Evolutionary conservation across 2,329 filamentous ascomycete genomes (phyloP).

Genomic region (Lachnellula willkommii): DNA sequence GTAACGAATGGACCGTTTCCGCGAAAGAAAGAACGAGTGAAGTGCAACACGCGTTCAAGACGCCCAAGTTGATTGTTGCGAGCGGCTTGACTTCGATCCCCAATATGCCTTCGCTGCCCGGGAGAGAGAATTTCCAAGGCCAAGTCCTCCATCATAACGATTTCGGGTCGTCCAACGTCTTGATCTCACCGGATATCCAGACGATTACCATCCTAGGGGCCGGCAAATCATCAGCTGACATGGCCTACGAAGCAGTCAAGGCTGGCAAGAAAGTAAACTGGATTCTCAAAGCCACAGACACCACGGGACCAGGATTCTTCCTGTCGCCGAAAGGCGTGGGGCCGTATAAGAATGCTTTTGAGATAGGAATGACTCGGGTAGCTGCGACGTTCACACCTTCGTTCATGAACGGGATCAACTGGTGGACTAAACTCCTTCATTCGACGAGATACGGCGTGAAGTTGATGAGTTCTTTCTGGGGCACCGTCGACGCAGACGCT

Average conservation of each 20-base stretch:
- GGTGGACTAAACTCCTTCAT: slow-evolving; percentile 14
- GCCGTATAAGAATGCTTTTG: slow-evolving; percentile 27
- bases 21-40: neutral
- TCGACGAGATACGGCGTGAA: slow-evolving; percentile 15
- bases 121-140: slow-evolving; percentile 26
- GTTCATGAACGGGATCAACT: slow-evolving; percentile 10
- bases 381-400: slow-evolving; percentile 9
- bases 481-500: slow-evolving; percentile 18
- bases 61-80: slow-evolving; percentile 10
- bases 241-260: slow-evolving; percentile 34
- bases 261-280: slow-evolving; percentile 32
- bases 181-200: slow-evolving; percentile 16
- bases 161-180: slow-evolving; percentile 30
- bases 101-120: slow-evolving; percentile 30
- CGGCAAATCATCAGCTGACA: slow-evolving; percentile 36
- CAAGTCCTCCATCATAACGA: slow-evolving; percentile 31
- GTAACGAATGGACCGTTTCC: neutral
- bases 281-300: slow-evolving; percentile 32
- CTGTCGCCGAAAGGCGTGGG: slow-evolving; percentile 23
- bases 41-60: neutral
- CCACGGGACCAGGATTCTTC: slow-evolving; percentile 30
- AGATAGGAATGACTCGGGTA: slow-evolving; percentile 14
- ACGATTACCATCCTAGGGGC: slow-evolving; percentile 33
- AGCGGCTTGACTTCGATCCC: slow-evolving; percentile 17
- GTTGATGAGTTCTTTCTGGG: slow-evolving; percentile 19